Evolutionary conservation across 2,329 filamentous ascomycete genomes (phyloP), one percentile per base, ranked within the genome.

Genomic region (Orbilia oligospora): DNA sequence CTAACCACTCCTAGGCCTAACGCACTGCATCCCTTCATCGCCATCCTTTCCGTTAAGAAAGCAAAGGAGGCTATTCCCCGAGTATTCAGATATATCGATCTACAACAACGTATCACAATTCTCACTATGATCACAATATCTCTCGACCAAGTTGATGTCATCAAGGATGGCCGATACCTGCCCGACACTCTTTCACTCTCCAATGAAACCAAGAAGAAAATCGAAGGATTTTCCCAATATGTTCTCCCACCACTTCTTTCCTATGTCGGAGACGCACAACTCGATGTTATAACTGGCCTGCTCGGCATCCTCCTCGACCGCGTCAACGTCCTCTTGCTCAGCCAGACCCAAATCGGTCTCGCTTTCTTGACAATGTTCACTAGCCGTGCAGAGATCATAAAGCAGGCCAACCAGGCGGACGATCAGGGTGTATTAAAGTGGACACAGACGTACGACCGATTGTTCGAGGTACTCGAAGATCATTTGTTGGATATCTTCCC

Each of bases 101-200:
- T 94, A 80, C 92, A 97, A 83, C 94, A 98, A 85, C 93, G 95
- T 63, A 94, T 96, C 22, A 98, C 94, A 0, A 93, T 98, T 80
- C 88, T 99, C 80, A 99, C 96, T 4, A 95, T 99, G 89, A 95
- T 99, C 81, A 90, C 97, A 76, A 91, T 97, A 65, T 94, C 98
- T 82, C 90, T 99, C 36, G 96, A 98, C 84, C 90, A 92, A 81
- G 88, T 99, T 48, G 94, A 97, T 82, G 95, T 99, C 63, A 91
- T 98, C 75, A 90, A 92, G 71, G 90, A 92, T 70, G 94, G 92
- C 0, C 90, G 93, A 81, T 90, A 94, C 58, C 89, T 88, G 9
- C 89, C 90, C 8, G 92, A 91, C 16, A 92, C 97, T 82, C 87
- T 88, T 0, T 89, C 91, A 61, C 87, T 93, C n/a, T 90, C 94